phyloP scores from a whole-genome alignment of 2,329 filamentous ascomycete species.

The Stemphylium vesicarium region DNA sequence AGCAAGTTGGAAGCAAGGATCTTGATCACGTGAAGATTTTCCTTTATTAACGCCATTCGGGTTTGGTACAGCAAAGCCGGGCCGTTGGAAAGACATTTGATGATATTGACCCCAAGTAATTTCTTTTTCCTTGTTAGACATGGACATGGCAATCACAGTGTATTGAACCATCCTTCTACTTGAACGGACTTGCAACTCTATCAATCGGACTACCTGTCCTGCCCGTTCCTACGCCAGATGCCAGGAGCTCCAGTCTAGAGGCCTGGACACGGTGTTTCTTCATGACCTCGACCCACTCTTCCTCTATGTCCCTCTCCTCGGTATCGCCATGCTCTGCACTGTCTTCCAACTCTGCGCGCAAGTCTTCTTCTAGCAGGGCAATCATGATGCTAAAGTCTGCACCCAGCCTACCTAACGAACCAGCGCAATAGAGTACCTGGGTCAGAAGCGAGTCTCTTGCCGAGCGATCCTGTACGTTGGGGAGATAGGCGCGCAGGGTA shows the following conservation, averaged over 20 bases:
- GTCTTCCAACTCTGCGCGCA: constrained; percentile 47
- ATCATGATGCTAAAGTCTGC: constrained; percentile 93
- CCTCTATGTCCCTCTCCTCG: constrained; percentile 48
- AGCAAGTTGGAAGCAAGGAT: no score
- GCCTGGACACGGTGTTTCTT: constrained; percentile 86
- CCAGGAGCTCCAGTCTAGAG: constrained; percentile 70
- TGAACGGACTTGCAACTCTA: constrained; percentile 1
- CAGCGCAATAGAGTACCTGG: constrained; percentile 91
- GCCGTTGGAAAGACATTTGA: no score
- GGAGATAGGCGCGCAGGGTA: constrained; percentile 77
- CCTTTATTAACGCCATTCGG: no score
- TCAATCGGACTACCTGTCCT: constrained; percentile 29
- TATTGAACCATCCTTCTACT: background rate
- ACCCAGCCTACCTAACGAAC: constrained; percentile 85
- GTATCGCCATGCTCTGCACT: constrained; percentile 46
- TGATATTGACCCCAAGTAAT: background rate
- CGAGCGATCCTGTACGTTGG: constrained; percentile 78
- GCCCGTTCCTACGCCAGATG: constrained; percentile 50
- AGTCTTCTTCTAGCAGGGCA: constrained; percentile 63
- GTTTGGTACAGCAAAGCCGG: no score
- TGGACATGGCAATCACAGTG: background rate
- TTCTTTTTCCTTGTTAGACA: background rate
- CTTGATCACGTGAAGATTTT: no score
- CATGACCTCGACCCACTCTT: constrained; percentile 88
- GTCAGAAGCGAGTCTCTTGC: constrained; percentile 87